Conservation (phyloP, 1,139 yeast genomes). For the Saccharomycopsis phalli region DNA sequence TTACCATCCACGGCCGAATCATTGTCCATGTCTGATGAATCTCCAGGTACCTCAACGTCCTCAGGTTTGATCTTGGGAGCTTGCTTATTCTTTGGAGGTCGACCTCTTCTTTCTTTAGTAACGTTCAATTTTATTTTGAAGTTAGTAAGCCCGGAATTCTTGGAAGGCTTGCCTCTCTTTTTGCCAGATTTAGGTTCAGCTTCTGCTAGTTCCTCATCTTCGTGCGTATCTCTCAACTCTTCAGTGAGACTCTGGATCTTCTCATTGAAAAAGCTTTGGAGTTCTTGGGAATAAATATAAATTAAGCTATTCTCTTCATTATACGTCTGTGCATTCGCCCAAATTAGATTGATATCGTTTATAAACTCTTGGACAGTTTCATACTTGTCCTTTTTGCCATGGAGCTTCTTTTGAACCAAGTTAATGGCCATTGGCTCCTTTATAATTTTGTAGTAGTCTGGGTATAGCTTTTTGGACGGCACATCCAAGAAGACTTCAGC, state of each 20-base stretch:
- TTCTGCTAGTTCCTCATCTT: conserved; percentile 21
- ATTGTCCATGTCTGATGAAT: no score
- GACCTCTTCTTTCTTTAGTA: conserved; percentile 21
- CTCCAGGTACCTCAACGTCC: no score
- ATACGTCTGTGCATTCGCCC: conserved; percentile 70
- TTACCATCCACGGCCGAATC: conserved; percentile 21
- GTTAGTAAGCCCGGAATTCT: background rate
- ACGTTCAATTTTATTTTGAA: background rate
- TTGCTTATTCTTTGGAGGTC: conserved; percentile 19
- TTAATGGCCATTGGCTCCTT: conserved; percentile 66
- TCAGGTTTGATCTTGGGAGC: conserved; percentile 24
- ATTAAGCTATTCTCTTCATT: conserved; percentile 66
- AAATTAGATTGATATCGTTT: conserved; percentile 47
- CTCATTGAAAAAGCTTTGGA: conserved; percentile 52
- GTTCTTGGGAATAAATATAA: conserved; percentile 59
- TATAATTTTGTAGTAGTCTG: conserved; percentile 63
- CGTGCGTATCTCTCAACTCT: conserved; percentile 24
- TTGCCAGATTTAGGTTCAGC: background rate
- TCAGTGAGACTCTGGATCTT: conserved; percentile 18
- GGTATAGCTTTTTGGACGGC: conserved; percentile 48
- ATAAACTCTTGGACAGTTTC: conserved; percentile 40
- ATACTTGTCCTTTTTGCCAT: conserved; percentile 34
- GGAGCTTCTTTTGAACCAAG: conserved; percentile 42
- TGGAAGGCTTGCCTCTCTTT: conserved; percentile 6
- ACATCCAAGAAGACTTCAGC: conserved; percentile 47